phyloP scores from a whole-genome alignment of 805 yeast species.

The Myxozyma udenii region DNA sequence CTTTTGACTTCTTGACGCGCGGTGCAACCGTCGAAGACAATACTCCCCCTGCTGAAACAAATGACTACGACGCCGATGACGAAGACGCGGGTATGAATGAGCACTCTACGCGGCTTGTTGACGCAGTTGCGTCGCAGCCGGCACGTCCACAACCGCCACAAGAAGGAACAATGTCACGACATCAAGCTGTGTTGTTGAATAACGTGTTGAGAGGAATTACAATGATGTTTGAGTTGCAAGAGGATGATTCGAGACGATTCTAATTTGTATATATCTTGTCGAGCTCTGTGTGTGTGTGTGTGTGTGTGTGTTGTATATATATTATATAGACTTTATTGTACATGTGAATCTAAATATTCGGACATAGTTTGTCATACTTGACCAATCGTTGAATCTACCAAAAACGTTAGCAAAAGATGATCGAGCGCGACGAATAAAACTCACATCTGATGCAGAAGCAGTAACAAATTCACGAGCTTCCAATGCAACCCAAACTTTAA shows the following conservation, averaged over 20 bases:
- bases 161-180: background rate
- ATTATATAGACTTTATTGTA: background rate
- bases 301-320: no score
- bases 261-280: no score
- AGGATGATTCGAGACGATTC: background rate
- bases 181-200: background rate
- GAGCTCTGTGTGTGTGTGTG: no score
- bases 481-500: conserved; percentile 84
- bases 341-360: conserved; percentile 41
- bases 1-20: background rate
- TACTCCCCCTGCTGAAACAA: background rate
- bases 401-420: background rate
- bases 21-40: background rate
- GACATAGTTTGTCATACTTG: conserved; percentile 63
- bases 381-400: conserved; percentile 46
- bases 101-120: no score
- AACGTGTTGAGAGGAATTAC: conserved; percentile 8
- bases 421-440: conserved; percentile 30
- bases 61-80: no score
- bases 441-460: conserved; percentile 75
- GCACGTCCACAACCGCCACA: background rate
- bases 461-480: conserved; percentile 84
- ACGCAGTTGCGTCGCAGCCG: no score
- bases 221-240: conserved; percentile 8
- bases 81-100: no score